phyloP scores from a whole-genome alignment of 345 rosid species.

The Salix caprea region DNA sequence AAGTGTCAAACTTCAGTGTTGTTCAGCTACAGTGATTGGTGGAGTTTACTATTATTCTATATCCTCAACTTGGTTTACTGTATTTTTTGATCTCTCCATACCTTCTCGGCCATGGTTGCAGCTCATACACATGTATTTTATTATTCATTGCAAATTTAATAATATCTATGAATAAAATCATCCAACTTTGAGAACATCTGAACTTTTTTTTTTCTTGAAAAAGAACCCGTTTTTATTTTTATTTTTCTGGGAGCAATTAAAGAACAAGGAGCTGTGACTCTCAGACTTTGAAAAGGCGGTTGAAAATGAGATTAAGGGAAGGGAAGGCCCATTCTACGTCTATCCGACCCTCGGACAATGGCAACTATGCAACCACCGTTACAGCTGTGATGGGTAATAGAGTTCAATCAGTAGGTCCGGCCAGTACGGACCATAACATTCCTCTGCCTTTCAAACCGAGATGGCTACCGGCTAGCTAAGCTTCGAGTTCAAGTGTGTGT shows the following conservation, averaged over 20 bases:
- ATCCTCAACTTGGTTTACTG: neutral
- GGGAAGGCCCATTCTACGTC: neutral
- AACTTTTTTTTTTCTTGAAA: no score
- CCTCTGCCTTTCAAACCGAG: neutral
- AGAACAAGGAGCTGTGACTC: neutral
- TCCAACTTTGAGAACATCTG: no score
- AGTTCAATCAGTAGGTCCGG: neutral
- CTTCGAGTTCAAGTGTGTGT: neutral
- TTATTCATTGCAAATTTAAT: neutral
- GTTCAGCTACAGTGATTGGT: neutral
- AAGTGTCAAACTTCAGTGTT: neutral
- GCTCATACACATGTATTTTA: neutral
- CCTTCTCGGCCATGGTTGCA: no score
- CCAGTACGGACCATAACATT: neutral
- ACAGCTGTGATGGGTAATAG: neutral
- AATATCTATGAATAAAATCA: no score
- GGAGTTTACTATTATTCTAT: neutral
- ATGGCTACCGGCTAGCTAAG: neutral
- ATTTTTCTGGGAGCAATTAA: no score
- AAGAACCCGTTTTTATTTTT: no score
- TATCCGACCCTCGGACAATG: neutral
- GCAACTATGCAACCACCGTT: slow-evolving; percentile 1
- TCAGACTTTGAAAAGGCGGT: neutral
- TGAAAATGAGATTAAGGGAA: neutral
- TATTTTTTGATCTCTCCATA: no score